Evolutionary conservation across 495 filamentous ascomycete genomes (phyloP), one percentile per base, ranked within the genome.

Genomic region (Penicillium canescens): DNA sequence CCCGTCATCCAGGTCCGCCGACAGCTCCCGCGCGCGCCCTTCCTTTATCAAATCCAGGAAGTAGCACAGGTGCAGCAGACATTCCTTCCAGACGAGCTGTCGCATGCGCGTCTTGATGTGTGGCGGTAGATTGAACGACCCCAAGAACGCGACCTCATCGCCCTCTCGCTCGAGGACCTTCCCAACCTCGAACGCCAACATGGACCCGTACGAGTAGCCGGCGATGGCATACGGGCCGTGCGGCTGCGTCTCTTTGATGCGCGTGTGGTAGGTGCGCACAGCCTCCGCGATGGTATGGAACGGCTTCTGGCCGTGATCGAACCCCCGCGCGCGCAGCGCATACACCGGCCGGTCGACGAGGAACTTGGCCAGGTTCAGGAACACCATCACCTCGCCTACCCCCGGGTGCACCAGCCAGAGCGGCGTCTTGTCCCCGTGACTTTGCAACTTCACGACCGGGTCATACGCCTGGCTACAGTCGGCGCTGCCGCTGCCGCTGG

Each of bases 401-500:
- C 82, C 82, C 0, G 83, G 81, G 52, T 86, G 83, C 3, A 86
- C 60, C 6, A 83, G 73, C 70, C 74, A 86, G 6, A 85, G 74
- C 0, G 83, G 81, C 0, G 70, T 75, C 54, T 79, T 78, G 41
- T n/a, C 41, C 1, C 79, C 79, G 14, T 61, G 28, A 3, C 62
- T 14, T 26, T 69, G 78, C 2, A 83, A 66, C 0, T 60, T 63
- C 2, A 83, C 73, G 24, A 82, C 66, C 0, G 81, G 78, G 47
- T 80, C 66, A 55, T 84, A 84, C 4, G n/a, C n/a, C n/a, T n/a
- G n/a, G n/a, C n/a, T n/a, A n/a, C n/a, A n/a, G n/a, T n/a, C n/a
- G n/a, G n/a, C n/a, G n/a, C n/a, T n/a, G n/a, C 13, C 14, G 1
- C 78, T 54, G 10, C 50, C 52, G 14, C 62, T 57, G 26, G n/a